These are phyloP conservation scores for Suillus brevipes DNA, from an alignment of 768 basidiomycete genomes.

Conservation along the genomic window DNA sequence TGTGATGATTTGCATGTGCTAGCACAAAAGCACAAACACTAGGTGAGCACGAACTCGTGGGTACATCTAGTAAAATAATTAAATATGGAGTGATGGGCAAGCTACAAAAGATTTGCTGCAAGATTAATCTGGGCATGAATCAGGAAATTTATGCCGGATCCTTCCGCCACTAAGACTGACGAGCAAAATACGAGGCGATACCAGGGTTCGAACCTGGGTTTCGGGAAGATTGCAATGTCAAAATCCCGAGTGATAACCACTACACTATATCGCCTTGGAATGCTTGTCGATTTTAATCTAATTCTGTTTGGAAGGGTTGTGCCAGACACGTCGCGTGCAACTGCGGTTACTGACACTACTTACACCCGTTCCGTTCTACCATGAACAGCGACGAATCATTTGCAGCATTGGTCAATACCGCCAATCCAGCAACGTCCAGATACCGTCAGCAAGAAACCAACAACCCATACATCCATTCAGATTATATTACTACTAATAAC, in stretches of 20 bases:
- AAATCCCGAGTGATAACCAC: conserved; percentile 44
- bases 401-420: conserved; percentile 25
- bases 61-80: too few relatives aligned
- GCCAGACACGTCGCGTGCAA: background rate
- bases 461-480: conserved; percentile 12
- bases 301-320: background rate
- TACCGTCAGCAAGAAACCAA: conserved; percentile 1
- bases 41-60: background rate
- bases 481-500: conserved; percentile 18
- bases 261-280: conserved; percentile 36
- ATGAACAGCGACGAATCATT: conserved; percentile 33
- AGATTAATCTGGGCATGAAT: too few relatives aligned
- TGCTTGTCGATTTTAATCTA: rapidly evolving
- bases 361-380: background rate
- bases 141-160: too few relatives aligned
- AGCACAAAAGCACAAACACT: background rate
- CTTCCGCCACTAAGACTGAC: too few relatives aligned
- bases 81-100: too few relatives aligned
- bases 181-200: conserved; percentile 29
- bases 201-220: conserved; percentile 42
- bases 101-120: too few relatives aligned
- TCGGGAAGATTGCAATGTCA: conserved; percentile 31
- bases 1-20: background rate
- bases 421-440: conserved; percentile 24
- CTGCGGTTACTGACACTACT: background rate